Evolutionary conservation across 2,329 filamentous ascomycete genomes (phyloP), one percentile per base, ranked within the genome.

Genomic region (Colletotrichum sp.): DNA sequence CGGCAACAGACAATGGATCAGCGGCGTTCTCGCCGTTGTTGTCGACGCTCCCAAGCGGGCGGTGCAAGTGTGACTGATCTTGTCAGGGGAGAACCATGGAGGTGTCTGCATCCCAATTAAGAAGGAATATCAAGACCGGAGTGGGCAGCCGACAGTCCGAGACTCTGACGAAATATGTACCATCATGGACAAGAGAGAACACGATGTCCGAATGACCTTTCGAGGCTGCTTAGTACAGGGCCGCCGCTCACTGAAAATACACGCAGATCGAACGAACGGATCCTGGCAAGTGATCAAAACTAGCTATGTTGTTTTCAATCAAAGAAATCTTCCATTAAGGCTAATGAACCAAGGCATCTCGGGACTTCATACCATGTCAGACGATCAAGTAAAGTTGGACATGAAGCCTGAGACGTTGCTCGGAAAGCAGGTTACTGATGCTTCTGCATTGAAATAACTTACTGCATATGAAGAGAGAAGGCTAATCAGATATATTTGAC

Each of bases 191-290:
- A 63, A 7, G 12, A 70, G 13, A 36, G 3, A 6, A 70, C 6
- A 63, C 4, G 16, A 70, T 70, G 10, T 70, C 13, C 43, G n/a
- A 3, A 6, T 70, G 48, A 57, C 55, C n/a, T 36, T 70, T 55
- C 12, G 6, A 70, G 63, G 57, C 28, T 5, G 36, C n/a, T 12
- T 61, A 5, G 13, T 70, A 70, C 15, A 70, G 36, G 24, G 67
- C 67, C 15, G n/a, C 30, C 30, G 30, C 30, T 32, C 30, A 32
- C 30, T 32, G 3, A 32, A 32, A 32, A 12, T 32, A 32, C 30
- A 32, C 12, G 30, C 30, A 32, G 30, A 32, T 32, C 30, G 30
- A 32, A 32, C 30, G 30, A 32, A 32, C 30, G 3, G 30, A 32
- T 12, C 4, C 3, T 32, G 4, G 30, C 30, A 32, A 32, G 30